These are phyloP conservation scores for Diaporthe sp. DNA, from an alignment of 2,329 filamentous ascomycete species.

Conservation along the genomic window DNA sequence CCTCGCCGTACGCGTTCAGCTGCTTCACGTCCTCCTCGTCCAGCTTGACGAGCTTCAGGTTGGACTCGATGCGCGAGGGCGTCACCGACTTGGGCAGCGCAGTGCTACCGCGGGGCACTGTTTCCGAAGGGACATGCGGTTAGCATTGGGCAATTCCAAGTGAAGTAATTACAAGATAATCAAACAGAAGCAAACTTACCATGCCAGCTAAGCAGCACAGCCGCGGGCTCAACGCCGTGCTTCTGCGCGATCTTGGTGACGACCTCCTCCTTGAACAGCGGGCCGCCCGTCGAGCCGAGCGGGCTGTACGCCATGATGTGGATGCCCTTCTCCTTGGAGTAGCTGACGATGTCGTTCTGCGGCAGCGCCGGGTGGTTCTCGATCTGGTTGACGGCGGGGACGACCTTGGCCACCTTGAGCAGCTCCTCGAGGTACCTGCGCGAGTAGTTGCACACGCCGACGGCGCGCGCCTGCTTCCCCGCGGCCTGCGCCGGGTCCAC, in stretches of 20 bases:
- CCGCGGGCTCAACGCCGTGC: conserved; percentile 70
- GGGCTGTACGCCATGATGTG: conserved; percentile 80
- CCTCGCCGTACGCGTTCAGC: conserved; percentile 66
- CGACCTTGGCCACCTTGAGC: conserved; percentile 62
- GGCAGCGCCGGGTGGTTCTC: conserved; percentile 80
- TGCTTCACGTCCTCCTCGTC: conserved; percentile 72
- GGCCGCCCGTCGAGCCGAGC: conserved; percentile 74
- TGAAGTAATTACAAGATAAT: too few relatives aligned
- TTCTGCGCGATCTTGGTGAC: conserved; percentile 75
- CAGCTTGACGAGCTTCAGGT: conserved; percentile 75
- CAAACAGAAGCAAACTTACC: conserved; percentile 60
- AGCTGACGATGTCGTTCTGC: conserved; percentile 78
- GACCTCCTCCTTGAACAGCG: conserved; percentile 73
- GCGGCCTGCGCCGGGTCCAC: conserved; percentile 61
- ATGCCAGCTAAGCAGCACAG: conserved; percentile 79
- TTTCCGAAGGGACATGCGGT: neutral
- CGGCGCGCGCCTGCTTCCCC: conserved; percentile 59
- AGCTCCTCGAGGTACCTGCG: conserved; percentile 67
- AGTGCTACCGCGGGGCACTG: conserved; percentile 76
- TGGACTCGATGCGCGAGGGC: conserved; percentile 76
- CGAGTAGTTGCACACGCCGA: conserved; percentile 72
- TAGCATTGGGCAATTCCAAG: conserved; percentile 3
- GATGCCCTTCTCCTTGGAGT: conserved; percentile 76
- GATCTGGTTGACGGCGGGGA: conserved; percentile 79
- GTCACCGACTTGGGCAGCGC: conserved; percentile 82